These are phyloP conservation scores for Aspergillus cristatus DNA, from an alignment of 495 filamentous ascomycete genomes.

Conservation along the genomic window DNA sequence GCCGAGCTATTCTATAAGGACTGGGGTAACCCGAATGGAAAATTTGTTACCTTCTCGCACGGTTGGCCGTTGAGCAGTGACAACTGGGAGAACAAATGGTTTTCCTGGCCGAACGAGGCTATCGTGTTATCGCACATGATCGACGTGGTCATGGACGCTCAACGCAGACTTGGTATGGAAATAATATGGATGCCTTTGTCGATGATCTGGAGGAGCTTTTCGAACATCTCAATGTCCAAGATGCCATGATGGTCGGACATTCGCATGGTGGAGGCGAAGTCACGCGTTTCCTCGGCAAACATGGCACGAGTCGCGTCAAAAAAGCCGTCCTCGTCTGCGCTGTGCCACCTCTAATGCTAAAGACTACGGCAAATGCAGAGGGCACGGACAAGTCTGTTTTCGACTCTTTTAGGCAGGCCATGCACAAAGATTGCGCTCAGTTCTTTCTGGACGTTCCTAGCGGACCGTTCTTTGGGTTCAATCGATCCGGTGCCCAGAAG, in stretches of 20 bases:
- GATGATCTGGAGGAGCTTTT: constrained; percentile 30
- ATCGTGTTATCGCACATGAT: constrained; percentile 34
- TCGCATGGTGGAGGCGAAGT: constrained; percentile 36
- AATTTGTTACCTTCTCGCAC: constrained; percentile 25
- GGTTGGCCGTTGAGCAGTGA: constrained; percentile 35
- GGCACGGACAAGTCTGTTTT: constrained; percentile 26
- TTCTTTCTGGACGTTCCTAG: constrained; percentile 32
- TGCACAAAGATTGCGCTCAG: constrained; percentile 25
- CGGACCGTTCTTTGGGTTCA: constrained; percentile 36
- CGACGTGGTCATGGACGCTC: constrained; percentile 35
- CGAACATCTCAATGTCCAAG: constrained; percentile 21
- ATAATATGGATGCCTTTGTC: constrained; percentile 29
- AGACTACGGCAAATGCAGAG: constrained; percentile 19
- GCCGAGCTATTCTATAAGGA: constrained; percentile 32
- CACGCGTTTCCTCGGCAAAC: constrained; percentile 21
- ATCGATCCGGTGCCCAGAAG: constrained; percentile 21
- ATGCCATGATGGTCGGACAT: constrained; percentile 30
- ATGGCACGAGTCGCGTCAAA: constrained; percentile 25
- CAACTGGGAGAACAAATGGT: constrained; percentile 35
- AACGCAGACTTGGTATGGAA: constrained; percentile 29
- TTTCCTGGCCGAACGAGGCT: constrained; percentile 27
- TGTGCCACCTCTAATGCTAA: constrained; percentile 28
- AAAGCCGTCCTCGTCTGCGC: constrained; percentile 30
- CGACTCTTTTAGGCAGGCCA: constrained; percentile 25
- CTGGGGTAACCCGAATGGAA: constrained; percentile 24